Conservation (phyloP, 805 yeast species). For the Kodamaea leandrae region DNA sequence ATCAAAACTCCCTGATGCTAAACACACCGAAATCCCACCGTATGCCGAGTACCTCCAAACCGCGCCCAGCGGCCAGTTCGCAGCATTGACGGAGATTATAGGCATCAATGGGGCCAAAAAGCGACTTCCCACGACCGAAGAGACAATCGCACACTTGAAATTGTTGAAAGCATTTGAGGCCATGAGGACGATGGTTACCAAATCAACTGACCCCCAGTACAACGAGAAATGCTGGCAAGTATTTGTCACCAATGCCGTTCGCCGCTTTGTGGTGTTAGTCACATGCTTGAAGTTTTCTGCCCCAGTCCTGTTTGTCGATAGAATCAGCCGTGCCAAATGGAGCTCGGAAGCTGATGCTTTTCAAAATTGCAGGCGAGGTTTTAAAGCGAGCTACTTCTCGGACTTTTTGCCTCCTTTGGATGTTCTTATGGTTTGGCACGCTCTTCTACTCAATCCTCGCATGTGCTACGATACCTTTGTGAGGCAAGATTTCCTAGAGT, state of each 20-base stretch:
- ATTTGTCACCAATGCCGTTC: slow-evolving; percentile 22
- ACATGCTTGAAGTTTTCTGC: slow-evolving; percentile 17
- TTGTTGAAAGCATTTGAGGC: slow-evolving; percentile 20
- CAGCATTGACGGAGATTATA: too few relatives aligned
- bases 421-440: slow-evolving; percentile 24
- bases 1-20: too few relatives aligned
- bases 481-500: slow-evolving; percentile 15
- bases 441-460: slow-evolving; percentile 20
- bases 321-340: too few relatives aligned
- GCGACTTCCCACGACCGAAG: too few relatives aligned
- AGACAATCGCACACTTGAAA: slow-evolving; percentile 22
- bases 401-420: slow-evolving; percentile 21
- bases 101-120: too few relatives aligned
- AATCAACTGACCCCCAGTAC: slow-evolving; percentile 1
- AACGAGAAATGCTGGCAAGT: slow-evolving; percentile 20
- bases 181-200: slow-evolving; percentile 15
- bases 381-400: neutral
- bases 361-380: neutral
- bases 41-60: too few relatives aligned
- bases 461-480: slow-evolving; percentile 15
- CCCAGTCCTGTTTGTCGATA: too few relatives aligned
- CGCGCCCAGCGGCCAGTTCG: too few relatives aligned
- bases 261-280: slow-evolving; percentile 22
- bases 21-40: too few relatives aligned
- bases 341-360: too few relatives aligned